These are phyloP conservation scores for Flaveria ramosissima DNA, from an alignment of 129 eudicot genomes.

Conservation along the genomic window DNA sequence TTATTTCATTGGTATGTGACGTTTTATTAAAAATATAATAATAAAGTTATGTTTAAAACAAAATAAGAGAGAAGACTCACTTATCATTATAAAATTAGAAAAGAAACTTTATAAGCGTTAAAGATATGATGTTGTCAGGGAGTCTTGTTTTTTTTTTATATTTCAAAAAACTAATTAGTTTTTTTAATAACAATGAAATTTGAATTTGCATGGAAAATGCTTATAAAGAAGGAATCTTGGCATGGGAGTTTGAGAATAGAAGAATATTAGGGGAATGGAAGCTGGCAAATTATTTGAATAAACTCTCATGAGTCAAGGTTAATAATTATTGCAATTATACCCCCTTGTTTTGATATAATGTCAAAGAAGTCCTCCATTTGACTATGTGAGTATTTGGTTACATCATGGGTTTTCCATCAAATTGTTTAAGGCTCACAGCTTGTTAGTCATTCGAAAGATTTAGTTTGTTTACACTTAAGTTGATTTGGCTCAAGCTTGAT, in stretches of 20 bases:
- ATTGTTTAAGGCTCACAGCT: too few relatives aligned
- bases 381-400: neutral
- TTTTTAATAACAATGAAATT: constrained; percentile 5
- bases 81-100: neutral
- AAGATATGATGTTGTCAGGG: neutral
- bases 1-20: neutral
- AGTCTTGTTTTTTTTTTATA: neutral
- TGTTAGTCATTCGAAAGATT: neutral
- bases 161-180: neutral
- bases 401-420: neutral
- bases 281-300: constrained; percentile 50
- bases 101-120: neutral
- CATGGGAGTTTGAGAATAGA: constrained; percentile 67
- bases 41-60: neutral
- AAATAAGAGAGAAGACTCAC: neutral
- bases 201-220: constrained; percentile 24
- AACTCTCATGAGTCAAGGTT: constrained; percentile 28
- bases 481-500: neutral
- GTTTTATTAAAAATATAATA: neutral
- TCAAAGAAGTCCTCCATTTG: constrained; percentile 9
- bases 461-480: neutral
- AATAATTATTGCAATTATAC: constrained; percentile 13
- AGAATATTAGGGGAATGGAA: constrained; percentile 79
- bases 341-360: constrained; percentile 16
- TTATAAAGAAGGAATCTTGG: constrained; percentile 51